These are phyloP conservation scores for Sextonia rubra DNA, from an alignment of 164 flowering plant genomes.

Conservation along the genomic window DNA sequence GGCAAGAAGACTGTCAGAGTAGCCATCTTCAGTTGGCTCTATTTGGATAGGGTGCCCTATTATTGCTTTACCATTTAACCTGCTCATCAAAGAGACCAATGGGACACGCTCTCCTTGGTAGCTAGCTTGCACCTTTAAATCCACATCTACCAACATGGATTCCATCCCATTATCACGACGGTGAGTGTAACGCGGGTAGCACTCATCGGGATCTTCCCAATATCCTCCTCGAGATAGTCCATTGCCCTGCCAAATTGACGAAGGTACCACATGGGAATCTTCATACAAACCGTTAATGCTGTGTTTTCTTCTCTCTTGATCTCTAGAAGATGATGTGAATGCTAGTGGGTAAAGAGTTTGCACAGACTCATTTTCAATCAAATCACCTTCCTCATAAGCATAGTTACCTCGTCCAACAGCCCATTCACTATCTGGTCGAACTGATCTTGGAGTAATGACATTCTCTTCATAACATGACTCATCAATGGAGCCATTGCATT, in stretches of 20 bases:
- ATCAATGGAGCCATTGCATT: conserved; percentile 21
- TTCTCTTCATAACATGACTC: conserved; percentile 27
- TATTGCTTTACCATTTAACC: conserved; percentile 71
- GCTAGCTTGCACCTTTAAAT: conserved; percentile 62
- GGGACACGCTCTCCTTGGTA: conserved; percentile 72
- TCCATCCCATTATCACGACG: conserved; percentile 32
- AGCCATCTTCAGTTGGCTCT: conserved; percentile 57
- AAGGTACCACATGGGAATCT: conserved; percentile 8
- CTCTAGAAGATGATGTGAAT: conserved; percentile 27
- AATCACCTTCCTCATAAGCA: conserved; percentile 28
- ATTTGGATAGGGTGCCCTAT: conserved; percentile 81
- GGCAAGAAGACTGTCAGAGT: conserved; percentile 38
- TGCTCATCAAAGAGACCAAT: conserved; percentile 73
- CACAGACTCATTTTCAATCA: conserved; percentile 24
- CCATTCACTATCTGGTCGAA: conserved; percentile 14
- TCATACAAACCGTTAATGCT: conserved; percentile 35
- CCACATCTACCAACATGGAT: conserved; percentile 62
- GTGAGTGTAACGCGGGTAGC: conserved; percentile 34
- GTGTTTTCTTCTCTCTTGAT: conserved; percentile 15
- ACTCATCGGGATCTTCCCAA: conserved; percentile 44
- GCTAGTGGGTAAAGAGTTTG: conserved; percentile 23
- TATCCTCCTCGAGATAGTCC: conserved; percentile 35
- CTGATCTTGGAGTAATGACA: conserved; percentile 10
- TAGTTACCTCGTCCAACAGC: conserved; percentile 19
- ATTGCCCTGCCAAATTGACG: conserved; percentile 32